Conservation (phyloP, 179 eudicot species). For the Beta corolliflora region DNA sequence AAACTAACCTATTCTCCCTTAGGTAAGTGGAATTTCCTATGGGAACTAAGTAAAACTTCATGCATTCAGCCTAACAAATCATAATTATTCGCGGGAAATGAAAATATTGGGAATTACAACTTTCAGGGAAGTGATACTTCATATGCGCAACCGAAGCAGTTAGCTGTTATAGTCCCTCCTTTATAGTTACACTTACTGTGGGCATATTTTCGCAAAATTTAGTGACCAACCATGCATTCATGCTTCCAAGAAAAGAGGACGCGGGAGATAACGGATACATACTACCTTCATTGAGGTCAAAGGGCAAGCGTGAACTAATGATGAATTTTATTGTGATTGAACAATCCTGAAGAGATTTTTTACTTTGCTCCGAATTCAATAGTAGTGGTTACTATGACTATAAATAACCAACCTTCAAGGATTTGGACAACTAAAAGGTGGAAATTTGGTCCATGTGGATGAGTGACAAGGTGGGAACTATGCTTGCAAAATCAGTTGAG, state of each 20-base stretch:
- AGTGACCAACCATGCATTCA: background rate
- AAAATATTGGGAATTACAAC: too few species aligned
- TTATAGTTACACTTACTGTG: background rate
- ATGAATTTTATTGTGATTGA: background rate
- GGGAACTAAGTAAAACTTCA: too few species aligned
- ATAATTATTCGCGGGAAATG: too few species aligned
- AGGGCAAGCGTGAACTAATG: background rate
- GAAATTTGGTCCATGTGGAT: background rate
- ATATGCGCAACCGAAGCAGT: too few species aligned
- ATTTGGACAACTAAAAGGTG: background rate
- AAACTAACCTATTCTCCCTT: too few species aligned
- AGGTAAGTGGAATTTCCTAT: too few species aligned
- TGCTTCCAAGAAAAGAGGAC: background rate
- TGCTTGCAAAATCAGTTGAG: background rate
- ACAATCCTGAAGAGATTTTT: background rate
- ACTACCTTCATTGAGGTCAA: background rate
- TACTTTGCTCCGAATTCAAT: background rate
- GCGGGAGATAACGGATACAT: background rate
- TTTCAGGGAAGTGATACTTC: too few species aligned
- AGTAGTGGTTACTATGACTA: background rate
- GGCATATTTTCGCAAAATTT: too few species aligned
- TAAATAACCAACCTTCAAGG: background rate
- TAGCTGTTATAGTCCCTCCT: too few species aligned
- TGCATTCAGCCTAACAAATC: too few species aligned
- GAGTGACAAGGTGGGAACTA: background rate